Conservation (phyloP, 2,329 filamentous ascomycete species). For the Cladosporium sp. region DNA sequence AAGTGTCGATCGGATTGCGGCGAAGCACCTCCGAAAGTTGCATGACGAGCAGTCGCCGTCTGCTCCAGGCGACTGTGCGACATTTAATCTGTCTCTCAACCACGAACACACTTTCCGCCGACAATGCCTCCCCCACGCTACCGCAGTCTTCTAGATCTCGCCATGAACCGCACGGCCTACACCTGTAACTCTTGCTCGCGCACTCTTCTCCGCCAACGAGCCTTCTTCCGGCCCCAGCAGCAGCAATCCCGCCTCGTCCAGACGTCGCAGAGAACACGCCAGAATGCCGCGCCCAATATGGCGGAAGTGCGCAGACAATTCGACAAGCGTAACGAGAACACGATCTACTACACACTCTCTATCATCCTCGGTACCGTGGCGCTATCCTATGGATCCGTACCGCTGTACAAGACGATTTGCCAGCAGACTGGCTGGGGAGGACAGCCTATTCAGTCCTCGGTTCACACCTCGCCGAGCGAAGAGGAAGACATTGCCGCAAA, state of each 20-base stretch:
- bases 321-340: conserved; percentile 51
- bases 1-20: conserved; percentile 12
- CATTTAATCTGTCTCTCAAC: background rate
- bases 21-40: conserved; percentile 18
- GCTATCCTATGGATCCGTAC: conserved; percentile 75
- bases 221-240: conserved; percentile 9
- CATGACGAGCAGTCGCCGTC: background rate
- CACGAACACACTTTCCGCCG: background rate
- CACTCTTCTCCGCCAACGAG: conserved; percentile 1
- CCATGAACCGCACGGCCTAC: conserved; percentile 10
- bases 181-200: conserved; percentile 8
- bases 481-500: conserved; percentile 51
- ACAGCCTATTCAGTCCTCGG: conserved; percentile 77
- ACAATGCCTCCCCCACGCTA: conserved; percentile 27
- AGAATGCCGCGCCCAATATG: conserved; percentile 47
- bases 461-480: conserved; percentile 54
- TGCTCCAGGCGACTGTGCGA: no score
- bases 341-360: conserved; percentile 67
- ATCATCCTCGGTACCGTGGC: conserved; percentile 74
- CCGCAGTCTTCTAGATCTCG: conserved; percentile 25
- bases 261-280: conserved; percentile 10
- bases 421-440: conserved; percentile 87
- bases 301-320: conserved; percentile 45
- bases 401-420: conserved; percentile 86
- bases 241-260: conserved; percentile 8